Conservation (phyloP, 345 rosid species). For the Eucalyptus erythrocorys region DNA sequence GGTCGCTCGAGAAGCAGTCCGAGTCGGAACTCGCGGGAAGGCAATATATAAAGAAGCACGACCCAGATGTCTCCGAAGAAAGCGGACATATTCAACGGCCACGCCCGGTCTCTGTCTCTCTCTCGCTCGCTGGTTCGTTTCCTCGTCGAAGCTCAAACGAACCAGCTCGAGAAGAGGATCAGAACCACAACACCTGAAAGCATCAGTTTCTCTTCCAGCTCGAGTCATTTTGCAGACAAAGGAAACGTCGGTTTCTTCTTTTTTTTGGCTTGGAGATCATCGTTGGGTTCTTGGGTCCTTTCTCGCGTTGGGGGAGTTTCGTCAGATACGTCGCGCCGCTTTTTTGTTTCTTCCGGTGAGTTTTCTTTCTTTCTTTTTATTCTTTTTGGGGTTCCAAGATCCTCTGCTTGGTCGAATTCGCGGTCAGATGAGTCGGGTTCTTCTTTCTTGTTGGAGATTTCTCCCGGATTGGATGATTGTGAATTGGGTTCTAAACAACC, state of each 20-base stretch:
- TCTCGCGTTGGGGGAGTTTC: neutral
- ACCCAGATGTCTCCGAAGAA: neutral
- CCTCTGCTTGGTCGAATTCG: neutral
- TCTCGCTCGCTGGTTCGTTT: neutral
- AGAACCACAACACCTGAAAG: neutral
- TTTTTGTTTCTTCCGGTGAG: neutral
- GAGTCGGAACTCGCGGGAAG: slow-evolving; percentile 39
- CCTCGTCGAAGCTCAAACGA: neutral
- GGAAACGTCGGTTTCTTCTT: neutral
- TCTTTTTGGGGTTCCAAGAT: neutral
- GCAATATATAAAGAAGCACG: neutral
- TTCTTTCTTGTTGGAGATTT: neutral
- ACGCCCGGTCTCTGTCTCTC: neutral
- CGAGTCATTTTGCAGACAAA: neutral
- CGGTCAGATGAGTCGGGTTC: neutral
- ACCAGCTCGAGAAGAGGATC: neutral
- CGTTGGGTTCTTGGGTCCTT: neutral
- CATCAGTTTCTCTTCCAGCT: neutral
- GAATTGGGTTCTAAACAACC: neutral
- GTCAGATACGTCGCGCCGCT: neutral
- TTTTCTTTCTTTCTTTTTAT: neutral
- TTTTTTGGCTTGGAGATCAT: neutral
- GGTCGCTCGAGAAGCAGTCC: neutral
- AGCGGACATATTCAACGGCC: slow-evolving; percentile 21
- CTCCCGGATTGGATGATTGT: neutral